Evolutionary conservation across 768 basidiomycete genomes (phyloP), one percentile per base, ranked within the genome.

Genomic region (Dacryopinax spathularia): DNA sequence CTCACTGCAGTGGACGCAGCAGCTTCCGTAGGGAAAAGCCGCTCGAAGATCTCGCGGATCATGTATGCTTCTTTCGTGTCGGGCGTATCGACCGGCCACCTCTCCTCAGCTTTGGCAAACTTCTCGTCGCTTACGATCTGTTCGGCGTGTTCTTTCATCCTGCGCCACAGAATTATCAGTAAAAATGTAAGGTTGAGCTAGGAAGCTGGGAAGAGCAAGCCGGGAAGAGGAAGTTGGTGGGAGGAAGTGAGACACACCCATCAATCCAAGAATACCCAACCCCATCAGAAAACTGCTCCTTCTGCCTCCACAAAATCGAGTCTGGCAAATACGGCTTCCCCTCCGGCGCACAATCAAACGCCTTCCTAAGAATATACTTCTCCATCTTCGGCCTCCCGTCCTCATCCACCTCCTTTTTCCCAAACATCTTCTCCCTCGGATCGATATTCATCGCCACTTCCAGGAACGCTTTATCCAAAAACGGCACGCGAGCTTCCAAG

Each of bases 181-280:
- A n/a, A 44, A 62, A 35, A 18, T 37, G 34, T 34, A 36, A 18
- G 62, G 34, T 15, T 7, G 18, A 33, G 18, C n/a, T 2, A 22
- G 13, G 13, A 7, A 34, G 10, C 20, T 13, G 35, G 4, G 7
- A 15, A 35, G 29, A 56, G 41, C 7, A 33, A 61, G 33, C 43
- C 33, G 31, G 18, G 12, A 39, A 29, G 2, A 35, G 61, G 43
- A 9, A 33, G 7, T 36, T 22, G 22, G 61, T 34, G 60, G 16
- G 10, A 25, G 65, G 35, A 37, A 27, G 15, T 13, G 27, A 5
- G 5, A 69, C 81, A 41, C 70, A 89, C 89, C 93, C 91, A 70
- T 98, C 94, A 71, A 98, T 98, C 94, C 95, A 97, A 33, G 92
- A 94, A 76, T 96, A 97, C 33, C 95, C 94, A 62, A 96, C 93